Conservation (phyloP, 805 yeast species). For the Candida ficus region DNA sequence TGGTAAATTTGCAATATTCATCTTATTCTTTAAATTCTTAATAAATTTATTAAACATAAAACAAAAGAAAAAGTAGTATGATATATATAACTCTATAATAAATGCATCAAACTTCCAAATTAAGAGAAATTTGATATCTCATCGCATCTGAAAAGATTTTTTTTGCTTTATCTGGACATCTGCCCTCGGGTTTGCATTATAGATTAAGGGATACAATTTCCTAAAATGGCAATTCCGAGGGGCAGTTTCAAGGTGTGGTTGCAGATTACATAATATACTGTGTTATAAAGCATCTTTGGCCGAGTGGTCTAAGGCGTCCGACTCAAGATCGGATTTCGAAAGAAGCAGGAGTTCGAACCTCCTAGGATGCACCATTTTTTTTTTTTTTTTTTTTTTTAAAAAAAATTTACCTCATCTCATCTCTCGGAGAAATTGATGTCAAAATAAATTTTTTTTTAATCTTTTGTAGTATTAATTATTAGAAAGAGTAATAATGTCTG, state of each 20-base stretch:
- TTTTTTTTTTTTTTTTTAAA: not conserved
- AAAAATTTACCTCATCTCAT: conserved; percentile 4
- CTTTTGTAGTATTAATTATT: no score
- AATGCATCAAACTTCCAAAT: not conserved
- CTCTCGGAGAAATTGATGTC: no score
- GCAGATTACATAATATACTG: not conserved
- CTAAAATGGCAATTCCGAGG: not conserved
- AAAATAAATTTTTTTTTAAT: not conserved
- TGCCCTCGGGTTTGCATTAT: not conserved
- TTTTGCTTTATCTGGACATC: no score
- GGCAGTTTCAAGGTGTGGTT: not conserved
- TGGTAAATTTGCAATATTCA: conserved; percentile 1
- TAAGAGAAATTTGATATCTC: not conserved
- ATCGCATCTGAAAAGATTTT: not conserved
- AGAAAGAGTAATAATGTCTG: no score
- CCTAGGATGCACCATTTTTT: conserved; percentile 10
- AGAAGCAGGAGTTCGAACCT: conserved; percentile 13
- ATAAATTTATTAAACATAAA: no score
- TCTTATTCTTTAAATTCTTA: not conserved
- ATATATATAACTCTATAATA: no score
- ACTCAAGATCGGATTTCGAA: conserved; percentile 13
- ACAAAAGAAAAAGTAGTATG: no score
- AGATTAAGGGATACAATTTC: not conserved
- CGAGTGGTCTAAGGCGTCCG: conserved; percentile 15
- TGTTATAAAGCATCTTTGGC: conserved; percentile 9